Evolutionary conservation across 2,329 filamentous ascomycete species (phyloP).

Genomic region (Penicillium sclerotigenum): DNA sequence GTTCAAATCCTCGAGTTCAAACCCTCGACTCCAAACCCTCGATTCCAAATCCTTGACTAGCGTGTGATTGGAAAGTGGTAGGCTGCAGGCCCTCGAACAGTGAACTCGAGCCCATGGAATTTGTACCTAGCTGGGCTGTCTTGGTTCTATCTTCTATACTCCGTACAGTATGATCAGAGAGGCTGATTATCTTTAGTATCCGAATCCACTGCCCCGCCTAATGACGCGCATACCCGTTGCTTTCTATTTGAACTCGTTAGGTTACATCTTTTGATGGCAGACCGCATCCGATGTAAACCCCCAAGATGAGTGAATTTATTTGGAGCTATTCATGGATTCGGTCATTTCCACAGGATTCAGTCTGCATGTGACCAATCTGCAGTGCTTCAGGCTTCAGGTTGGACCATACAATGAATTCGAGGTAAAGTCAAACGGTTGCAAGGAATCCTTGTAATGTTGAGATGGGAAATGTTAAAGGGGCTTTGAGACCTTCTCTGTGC

Average conservation of each 20-base stretch:
- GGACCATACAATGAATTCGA: neutral
- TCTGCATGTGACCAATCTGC: constrained; percentile 4
- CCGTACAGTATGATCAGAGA: neutral
- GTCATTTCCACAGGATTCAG: neutral
- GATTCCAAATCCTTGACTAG: constrained; percentile 17
- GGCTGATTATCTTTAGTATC: neutral
- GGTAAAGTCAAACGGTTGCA: constrained; percentile 9
- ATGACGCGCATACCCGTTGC: constrained; percentile 4
- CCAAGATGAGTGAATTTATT: neutral
- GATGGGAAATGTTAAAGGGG: neutral
- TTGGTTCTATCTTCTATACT: no score
- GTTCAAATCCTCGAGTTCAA: constrained; percentile 17
- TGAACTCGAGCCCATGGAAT: neutral
- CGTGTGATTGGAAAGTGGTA: constrained; percentile 31
- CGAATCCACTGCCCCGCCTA: neutral
- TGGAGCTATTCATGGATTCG: neutral
- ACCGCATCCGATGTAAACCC: neutral
- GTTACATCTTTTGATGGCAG: neutral
- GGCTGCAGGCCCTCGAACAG: constrained; percentile 24
- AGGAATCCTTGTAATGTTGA: constrained; percentile 1
- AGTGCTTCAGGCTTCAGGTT: neutral
- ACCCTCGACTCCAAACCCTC: constrained; percentile 20
- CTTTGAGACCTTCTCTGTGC: neutral
- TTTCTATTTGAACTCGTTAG: neutral
- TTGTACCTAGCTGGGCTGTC: neutral